These are phyloP conservation scores for Tulasnella sp. DNA, from an alignment of 768 basidiomycete genomes.

Conservation along the genomic window DNA sequence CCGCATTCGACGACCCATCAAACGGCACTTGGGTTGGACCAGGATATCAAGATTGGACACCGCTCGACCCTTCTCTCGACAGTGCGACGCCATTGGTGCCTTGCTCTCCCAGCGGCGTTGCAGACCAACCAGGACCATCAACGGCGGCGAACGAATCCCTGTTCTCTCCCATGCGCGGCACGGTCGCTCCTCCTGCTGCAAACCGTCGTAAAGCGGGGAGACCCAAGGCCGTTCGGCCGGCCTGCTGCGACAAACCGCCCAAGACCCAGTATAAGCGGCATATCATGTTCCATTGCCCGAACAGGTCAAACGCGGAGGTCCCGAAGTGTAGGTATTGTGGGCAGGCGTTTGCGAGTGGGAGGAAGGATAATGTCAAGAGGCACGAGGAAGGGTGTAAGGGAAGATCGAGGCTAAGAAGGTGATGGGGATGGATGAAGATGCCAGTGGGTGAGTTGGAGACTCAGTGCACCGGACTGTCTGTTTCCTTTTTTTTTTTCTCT, in stretches of 20 bases:
- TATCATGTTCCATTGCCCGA: neutral
- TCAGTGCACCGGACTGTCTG: too few species aligned
- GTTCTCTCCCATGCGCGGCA: neutral
- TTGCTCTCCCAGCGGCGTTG: too few species aligned
- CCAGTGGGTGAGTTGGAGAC: too few species aligned
- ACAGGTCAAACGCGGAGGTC: neutral
- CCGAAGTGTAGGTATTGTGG: neutral
- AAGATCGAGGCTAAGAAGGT: too few species aligned
- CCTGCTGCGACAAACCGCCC: neutral
- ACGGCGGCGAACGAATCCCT: neutral
- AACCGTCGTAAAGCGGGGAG: neutral
- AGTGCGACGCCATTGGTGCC: neutral
- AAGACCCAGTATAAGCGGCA: neutral
- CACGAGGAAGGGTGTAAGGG: neutral
- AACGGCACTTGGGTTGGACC: too few species aligned
- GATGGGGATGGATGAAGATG: too few species aligned
- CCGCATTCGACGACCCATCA: too few species aligned
- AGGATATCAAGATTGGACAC: neutral
- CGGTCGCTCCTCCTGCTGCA: neutral
- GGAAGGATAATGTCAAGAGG: neutral
- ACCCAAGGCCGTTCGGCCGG: neutral
- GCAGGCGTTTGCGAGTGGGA: neutral
- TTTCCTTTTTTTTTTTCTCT: too few species aligned
- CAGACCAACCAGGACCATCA: neutral
- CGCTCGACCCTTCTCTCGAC: neutral